Evolutionary conservation across 2,329 filamentous ascomycete genomes (phyloP).

Genomic region (Paraconiothyrium brasiliense): DNA sequence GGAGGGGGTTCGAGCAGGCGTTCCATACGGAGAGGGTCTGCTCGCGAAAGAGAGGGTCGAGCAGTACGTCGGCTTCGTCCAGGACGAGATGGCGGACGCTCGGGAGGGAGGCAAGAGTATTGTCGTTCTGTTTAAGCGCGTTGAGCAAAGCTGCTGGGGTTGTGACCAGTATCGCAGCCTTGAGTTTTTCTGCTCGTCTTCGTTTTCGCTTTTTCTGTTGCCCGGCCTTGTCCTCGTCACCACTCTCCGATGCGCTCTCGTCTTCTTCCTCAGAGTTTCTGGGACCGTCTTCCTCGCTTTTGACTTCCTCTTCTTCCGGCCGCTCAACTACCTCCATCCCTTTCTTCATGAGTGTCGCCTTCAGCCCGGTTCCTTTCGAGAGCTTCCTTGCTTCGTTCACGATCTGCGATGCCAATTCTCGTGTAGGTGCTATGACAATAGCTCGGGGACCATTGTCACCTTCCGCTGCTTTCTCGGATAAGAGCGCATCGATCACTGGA

Average conservation of each 20-base stretch:
- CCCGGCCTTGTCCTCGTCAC: slow-evolving; percentile 32
- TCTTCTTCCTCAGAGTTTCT: slow-evolving; percentile 45
- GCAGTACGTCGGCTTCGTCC: slow-evolving; percentile 93
- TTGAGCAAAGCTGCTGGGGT: slow-evolving; percentile 83
- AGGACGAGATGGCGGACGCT: slow-evolving; percentile 79
- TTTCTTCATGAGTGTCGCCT: slow-evolving; percentile 84
- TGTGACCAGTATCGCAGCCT: slow-evolving; percentile 81
- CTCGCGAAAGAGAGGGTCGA: slow-evolving; percentile 89
- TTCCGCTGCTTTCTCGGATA: slow-evolving; percentile 38
- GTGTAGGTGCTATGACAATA: slow-evolving; percentile 60
- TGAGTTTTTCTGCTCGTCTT: slow-evolving; percentile 64
- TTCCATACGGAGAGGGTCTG: slow-evolving; percentile 88
- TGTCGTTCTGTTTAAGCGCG: slow-evolving; percentile 65
- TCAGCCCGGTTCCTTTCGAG: slow-evolving; percentile 77
- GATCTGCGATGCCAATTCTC: slow-evolving; percentile 61
- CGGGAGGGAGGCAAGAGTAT: slow-evolving; percentile 64
- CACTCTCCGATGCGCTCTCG: slow-evolving; percentile 15
- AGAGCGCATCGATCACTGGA: slow-evolving; percentile 80
- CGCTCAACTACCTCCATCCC: slow-evolving; percentile 71
- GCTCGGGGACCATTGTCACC: slow-evolving; percentile 45
- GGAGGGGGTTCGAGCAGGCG: slow-evolving; percentile 73
- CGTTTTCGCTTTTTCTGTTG: slow-evolving; percentile 45
- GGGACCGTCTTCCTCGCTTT: slow-evolving; percentile 39
- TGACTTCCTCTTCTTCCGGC: slow-evolving; percentile 53
- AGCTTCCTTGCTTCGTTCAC: slow-evolving; percentile 82